These are phyloP conservation scores for Podospora pseudopauciseta DNA, from an alignment of 495 filamentous ascomycete genomes.

Conservation along the genomic window DNA sequence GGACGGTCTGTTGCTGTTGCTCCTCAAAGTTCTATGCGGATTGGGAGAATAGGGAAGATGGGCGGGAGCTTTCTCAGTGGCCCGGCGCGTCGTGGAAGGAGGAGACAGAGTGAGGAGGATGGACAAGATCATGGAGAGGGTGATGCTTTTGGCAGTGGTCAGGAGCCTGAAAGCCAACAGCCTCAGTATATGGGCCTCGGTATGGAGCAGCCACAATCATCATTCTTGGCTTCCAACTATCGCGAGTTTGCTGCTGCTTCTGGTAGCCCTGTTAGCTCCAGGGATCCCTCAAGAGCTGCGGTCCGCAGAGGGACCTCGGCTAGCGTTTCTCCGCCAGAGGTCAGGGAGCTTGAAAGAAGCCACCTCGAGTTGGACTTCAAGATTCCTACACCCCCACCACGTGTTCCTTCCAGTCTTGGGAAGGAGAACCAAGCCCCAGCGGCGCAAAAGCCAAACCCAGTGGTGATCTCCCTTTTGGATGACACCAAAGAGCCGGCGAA, in stretches of 20 bases:
- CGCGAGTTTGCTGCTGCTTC: conserved; percentile 37
- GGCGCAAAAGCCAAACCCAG: conserved; percentile 58
- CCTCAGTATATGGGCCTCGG: conserved; percentile 35
- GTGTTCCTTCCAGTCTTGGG: conserved; percentile 59
- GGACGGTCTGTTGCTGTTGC: conserved; percentile 50
- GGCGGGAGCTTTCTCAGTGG: conserved; percentile 71
- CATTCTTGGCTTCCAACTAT: conserved; percentile 35
- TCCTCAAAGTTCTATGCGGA: conserved; percentile 63
- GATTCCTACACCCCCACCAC: conserved; percentile 55
- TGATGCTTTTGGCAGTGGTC: conserved; percentile 29
- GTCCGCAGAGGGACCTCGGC: conserved; percentile 30
- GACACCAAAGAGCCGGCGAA: conserved; percentile 54
- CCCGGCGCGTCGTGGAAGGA: conserved; percentile 66
- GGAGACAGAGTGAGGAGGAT: conserved; percentile 73
- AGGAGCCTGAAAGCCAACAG: conserved; percentile 38
- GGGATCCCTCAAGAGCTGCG: conserved; percentile 32
- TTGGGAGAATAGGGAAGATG: conserved; percentile 68
- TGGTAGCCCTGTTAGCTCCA: conserved; percentile 45
- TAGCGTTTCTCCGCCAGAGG: conserved; percentile 16
- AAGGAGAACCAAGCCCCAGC: conserved; percentile 81
- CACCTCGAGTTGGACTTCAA: conserved; percentile 50
- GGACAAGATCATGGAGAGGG: conserved; percentile 40
- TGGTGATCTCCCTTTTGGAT: conserved; percentile 40
- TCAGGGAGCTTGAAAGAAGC: conserved; percentile 9
- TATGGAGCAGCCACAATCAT: conserved; percentile 33